Base-by-base conservation (phyloP, 495 filamentous ascomycete genomes). In the Patellaria atrata region DNA sequence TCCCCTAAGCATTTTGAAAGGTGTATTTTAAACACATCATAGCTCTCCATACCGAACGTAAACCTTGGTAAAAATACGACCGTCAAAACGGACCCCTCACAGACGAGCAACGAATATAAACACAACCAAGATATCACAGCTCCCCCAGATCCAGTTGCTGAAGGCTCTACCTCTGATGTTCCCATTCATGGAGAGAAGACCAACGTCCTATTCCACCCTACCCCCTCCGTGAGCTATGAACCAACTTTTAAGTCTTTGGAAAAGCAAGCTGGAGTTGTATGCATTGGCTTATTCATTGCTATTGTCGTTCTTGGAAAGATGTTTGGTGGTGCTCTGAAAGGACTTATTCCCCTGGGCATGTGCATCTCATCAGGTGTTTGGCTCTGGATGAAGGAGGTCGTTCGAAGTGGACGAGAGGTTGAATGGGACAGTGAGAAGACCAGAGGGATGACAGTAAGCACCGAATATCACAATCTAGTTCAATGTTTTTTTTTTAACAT, bases 151-250 rank as follows among this genome's bases (percentile, higher is more conserved):
- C 86, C 87, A 4, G 57, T 93, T 16, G 75, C 71, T 7, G 61
- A 73, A 35, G 77, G 81, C 9, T 70, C 76, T 20, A 94, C 87
- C 1, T 82, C 79, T 6, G 87, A 96, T 56, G 82, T 96, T 5
- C 87, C 87, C 11, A 92, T 96, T 45, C 84, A 82, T 53, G 85
- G 85, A 36, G 87, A 94, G 49, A 92, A 83, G 65, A 96, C 87
- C 1, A 94, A 94, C 44, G 74, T 96, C 21, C 73, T 96, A 18
- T 94, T 94, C 57, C 84, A 94, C 51, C 86, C 89, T 0, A 96
- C 87, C 0, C 87, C 87, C 0, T 76, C 79, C 1, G 64, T 94
- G 34, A 77, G 74, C 47, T 91, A 81, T 38, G 76, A 84, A 53
- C 82, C 86, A 4, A 91, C 83, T 65, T 93, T 79, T 59, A 71